phyloP scores from a whole-genome alignment of 1,284 basidiomycete genomes.

The Coniferiporia sulphurascens region DNA sequence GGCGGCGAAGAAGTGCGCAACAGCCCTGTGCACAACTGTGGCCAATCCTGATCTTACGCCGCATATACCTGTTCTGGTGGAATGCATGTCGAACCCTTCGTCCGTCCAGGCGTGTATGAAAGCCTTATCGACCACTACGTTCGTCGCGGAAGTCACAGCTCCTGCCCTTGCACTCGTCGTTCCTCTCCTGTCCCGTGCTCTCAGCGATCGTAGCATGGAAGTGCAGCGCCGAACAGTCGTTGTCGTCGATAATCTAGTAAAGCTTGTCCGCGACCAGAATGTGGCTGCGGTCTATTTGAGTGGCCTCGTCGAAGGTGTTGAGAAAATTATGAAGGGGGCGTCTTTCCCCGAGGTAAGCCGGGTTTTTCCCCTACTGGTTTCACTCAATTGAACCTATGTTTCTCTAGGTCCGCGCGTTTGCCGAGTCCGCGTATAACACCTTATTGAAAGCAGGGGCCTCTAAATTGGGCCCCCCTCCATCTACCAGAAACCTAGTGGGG shows the following conservation, averaged over 20 bases:
- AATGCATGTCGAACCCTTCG: slow-evolving; percentile 91
- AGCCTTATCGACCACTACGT: slow-evolving; percentile 89
- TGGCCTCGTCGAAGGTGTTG: slow-evolving; percentile 86
- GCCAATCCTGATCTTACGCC: slow-evolving; percentile 92
- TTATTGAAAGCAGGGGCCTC: slow-evolving; percentile 80
- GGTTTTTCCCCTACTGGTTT: slow-evolving; percentile 15
- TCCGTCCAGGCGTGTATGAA: slow-evolving; percentile 93
- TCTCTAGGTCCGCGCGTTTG: slow-evolving; percentile 81
- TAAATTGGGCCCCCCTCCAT: slow-evolving; percentile 55
- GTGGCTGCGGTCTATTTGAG: slow-evolving; percentile 90
- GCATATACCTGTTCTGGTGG: slow-evolving; percentile 88
- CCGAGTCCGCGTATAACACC: slow-evolving; percentile 72
- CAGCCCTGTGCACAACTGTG: slow-evolving; percentile 85
- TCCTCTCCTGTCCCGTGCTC: slow-evolving; percentile 85
- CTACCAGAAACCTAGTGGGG: slow-evolving; percentile 60
- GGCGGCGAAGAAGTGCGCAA: slow-evolving; percentile 91
- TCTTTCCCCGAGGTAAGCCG: slow-evolving; percentile 87
- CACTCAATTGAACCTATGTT: slow-evolving; percentile 19
- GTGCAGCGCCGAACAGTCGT: slow-evolving; percentile 86
- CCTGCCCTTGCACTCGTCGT: slow-evolving; percentile 96
- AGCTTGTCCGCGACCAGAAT: slow-evolving; percentile 90
- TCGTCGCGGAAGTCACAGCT: slow-evolving; percentile 95
- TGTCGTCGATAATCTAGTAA: slow-evolving; percentile 96
- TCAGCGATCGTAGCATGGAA: slow-evolving; percentile 96
- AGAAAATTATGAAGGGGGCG: slow-evolving; percentile 86